Base-by-base conservation (phyloP, 169 alveolate genomes). In the Perkinsus marinus region DNA sequence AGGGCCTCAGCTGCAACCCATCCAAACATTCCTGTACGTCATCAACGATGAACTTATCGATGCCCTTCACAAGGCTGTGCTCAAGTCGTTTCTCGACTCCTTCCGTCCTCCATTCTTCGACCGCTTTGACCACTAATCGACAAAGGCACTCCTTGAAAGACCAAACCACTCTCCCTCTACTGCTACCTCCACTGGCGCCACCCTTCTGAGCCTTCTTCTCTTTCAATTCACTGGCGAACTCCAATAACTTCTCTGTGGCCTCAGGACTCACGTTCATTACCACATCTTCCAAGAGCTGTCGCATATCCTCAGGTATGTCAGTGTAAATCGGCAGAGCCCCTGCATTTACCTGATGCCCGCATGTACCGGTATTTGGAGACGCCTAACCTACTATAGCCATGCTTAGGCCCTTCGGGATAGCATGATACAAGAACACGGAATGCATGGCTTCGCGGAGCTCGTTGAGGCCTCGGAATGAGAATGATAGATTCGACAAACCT, bases 371-470 rank as follows among this genome's bases (percentile, higher is more conserved):
- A n/a, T n/a, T n/a, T n/a, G 46, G 46, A 41, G 46, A 6, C 19
- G 46, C 46, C 46, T 41, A 41, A 41, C 79, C 22, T 26, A 92
- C 93, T 90, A 95, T 95, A 47, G 96, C 95, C 96, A 95, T 94
- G 93, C 93, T 95, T 94, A 94, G 93, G 10, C 97, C 97, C 37
- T 69, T 69, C 37, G 94, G 92, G 34, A 95, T 94, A 0, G 96
- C 97, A 89, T 95, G 95, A 69, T 93, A 94, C 38, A 95, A 91
- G 91, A 95, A 95, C 0, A 94, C 95, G 30, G 95, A 68, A 92
- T 94, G 96, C 97, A 95, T 94, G 30, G 96, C 95, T 30, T 95
- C 97, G 30, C 97, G 94, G 43, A 95, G 91, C 36, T 93, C 94
- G 90, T 92, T 94, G 34, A 95, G 92, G 19, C 96, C 96, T 46